Percentiles rank a stretch among this genome's conserved stretches.
Conservation (phyloP, 2,329 filamentous ascomycete species). For the Dactylellina drechsleri region DNA sequence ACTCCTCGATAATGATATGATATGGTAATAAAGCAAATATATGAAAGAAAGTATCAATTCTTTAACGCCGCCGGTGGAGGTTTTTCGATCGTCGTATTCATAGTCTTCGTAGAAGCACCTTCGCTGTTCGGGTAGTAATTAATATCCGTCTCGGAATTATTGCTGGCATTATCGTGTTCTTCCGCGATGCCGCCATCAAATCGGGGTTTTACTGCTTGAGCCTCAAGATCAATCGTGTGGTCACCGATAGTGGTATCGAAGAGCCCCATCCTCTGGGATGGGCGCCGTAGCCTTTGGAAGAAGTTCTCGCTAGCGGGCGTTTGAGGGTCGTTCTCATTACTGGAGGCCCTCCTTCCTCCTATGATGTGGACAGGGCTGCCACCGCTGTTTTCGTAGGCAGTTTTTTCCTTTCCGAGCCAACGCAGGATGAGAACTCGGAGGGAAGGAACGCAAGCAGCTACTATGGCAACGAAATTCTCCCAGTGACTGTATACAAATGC, state of each 20-base stretch:
- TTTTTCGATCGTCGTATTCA: constrained; percentile 30
- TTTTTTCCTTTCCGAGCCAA: constrained; percentile 59
- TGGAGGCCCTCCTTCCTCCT: constrained; percentile 10
- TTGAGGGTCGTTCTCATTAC: constrained; percentile 17
- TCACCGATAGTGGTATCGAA: constrained; percentile 51
- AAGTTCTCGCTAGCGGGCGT: constrained; percentile 44
- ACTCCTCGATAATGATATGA: too few relatives aligned
- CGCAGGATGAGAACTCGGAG: constrained; percentile 62
- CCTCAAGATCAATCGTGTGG: constrained; percentile 52
- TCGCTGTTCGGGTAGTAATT: constrained; percentile 38
- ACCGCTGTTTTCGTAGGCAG: constrained; percentile 9
- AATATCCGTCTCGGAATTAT: constrained; percentile 30
- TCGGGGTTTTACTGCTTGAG: constrained; percentile 25
- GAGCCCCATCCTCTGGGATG: constrained; percentile 25
- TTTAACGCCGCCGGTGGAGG: constrained; percentile 10
- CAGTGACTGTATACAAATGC: constrained; percentile 63
- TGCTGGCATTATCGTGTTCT: constrained; percentile 30
- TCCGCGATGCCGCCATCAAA: constrained; percentile 42
- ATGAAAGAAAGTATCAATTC: constrained; percentile 8
- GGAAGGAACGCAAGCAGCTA: constrained; percentile 62
- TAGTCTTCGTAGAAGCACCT: constrained; percentile 35
- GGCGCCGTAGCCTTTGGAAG: constrained; percentile 34
- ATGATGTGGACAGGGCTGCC: constrained; percentile 39
- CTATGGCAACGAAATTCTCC: constrained; percentile 63
- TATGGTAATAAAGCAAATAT: constrained; percentile 7